Conservation (phyloP, 169 alveolate genomes). For the Plasmodium ovale region DNA sequence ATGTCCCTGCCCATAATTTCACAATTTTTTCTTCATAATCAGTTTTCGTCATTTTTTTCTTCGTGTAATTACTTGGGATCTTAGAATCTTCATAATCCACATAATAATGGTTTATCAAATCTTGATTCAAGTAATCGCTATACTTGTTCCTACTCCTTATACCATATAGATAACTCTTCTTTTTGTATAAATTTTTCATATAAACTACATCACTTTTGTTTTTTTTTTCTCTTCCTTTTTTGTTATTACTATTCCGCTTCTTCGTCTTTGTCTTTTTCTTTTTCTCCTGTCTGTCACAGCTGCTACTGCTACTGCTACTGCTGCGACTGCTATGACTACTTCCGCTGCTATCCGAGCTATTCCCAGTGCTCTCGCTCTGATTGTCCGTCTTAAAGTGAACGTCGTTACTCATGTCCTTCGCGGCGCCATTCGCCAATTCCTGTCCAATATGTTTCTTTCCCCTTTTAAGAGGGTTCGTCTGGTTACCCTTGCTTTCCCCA, state of each 20-base stretch:
- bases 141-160: conserved; percentile 7
- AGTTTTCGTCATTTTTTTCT: conserved; percentile 33
- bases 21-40: conserved; percentile 74
- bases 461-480: too few species aligned
- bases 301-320: neutral
- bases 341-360: too few species aligned
- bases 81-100: conserved; percentile 35
- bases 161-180: conserved; percentile 14
- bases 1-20: conserved; percentile 84
- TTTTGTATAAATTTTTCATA: conserved; percentile 40
- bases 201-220: conserved; percentile 23
- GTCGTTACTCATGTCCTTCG: too few species aligned
- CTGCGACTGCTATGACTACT: neutral
- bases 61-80: neutral
- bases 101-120: conserved; percentile 51
- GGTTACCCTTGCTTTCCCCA: neutral
- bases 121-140: conserved; percentile 37
- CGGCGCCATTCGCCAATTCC: too few species aligned
- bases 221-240: conserved; percentile 28
- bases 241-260: conserved; percentile 1
- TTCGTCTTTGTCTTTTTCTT: conserved; percentile 10
- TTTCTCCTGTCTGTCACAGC: neutral
- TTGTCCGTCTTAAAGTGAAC: too few species aligned
- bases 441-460: too few species aligned
- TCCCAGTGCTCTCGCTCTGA: too few species aligned